These are phyloP conservation scores for Alternaria consortialis DNA, from an alignment of 2,329 filamentous ascomycete genomes.

Conservation along the genomic window DNA sequence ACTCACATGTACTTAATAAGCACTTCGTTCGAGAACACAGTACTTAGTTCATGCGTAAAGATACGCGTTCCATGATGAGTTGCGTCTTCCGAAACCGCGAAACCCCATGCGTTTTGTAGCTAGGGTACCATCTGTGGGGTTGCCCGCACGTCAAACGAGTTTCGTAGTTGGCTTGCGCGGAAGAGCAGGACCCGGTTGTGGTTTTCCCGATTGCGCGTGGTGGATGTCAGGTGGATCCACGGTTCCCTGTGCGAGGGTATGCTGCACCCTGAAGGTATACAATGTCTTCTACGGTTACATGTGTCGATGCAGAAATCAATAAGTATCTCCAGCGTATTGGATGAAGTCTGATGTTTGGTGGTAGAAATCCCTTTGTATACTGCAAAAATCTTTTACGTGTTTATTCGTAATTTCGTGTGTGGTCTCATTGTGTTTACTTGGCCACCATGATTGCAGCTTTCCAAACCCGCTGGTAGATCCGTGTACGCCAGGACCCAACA, in stretches of 20 bases:
- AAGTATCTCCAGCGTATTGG: background rate
- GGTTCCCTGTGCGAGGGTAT: background rate
- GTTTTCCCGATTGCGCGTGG: background rate
- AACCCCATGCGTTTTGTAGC: conserved; percentile 6
- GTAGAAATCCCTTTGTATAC: background rate
- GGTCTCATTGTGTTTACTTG: background rate
- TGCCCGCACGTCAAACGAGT: background rate
- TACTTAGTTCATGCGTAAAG: background rate
- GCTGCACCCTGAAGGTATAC: background rate
- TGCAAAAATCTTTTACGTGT: background rate
- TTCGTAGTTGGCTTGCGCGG: background rate
- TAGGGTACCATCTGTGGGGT: background rate
- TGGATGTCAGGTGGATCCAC: background rate
- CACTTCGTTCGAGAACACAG: background rate
- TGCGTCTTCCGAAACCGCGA: conserved; percentile 7
- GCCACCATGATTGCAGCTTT: background rate
- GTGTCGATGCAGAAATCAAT: background rate
- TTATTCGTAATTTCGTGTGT: background rate
- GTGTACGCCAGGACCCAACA: background rate
- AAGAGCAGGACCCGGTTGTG: background rate
- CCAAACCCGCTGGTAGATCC: background rate
- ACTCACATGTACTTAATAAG: background rate
- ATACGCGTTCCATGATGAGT: background rate
- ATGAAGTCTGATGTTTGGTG: no score
- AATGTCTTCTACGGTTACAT: background rate